phyloP scores from a whole-genome alignment of 495 filamentous ascomycete species.

The Xylaria curta region DNA sequence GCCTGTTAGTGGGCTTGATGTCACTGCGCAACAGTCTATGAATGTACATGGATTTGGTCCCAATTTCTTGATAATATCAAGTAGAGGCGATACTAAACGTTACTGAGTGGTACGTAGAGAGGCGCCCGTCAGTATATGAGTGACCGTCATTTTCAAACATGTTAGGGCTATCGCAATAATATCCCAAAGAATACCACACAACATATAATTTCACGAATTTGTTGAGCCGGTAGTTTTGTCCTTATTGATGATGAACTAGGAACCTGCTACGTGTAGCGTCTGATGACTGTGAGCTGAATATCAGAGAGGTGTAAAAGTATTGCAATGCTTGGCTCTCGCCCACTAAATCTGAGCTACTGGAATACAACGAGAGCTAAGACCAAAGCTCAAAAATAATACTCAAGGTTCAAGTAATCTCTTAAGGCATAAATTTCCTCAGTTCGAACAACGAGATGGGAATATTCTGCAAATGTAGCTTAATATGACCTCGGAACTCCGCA shows the following conservation, averaged over 20 bases:
- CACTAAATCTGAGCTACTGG: too few species aligned
- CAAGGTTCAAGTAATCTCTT: too few species aligned
- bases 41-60: background rate
- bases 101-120: background rate
- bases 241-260: background rate
- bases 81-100: background rate
- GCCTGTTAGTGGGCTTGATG: background rate
- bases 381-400: too few species aligned
- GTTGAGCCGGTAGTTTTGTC: background rate
- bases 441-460: too few species aligned
- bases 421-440: too few species aligned
- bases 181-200: background rate
- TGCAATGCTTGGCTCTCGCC: too few species aligned
- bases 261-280: background rate
- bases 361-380: too few species aligned
- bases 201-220: background rate
- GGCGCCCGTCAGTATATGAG: background rate
- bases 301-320: too few species aligned
- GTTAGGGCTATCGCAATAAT: background rate
- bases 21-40: background rate
- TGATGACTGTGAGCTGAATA: background rate
- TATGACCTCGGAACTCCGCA: too few species aligned
- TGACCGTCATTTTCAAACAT: background rate
- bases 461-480: too few species aligned
- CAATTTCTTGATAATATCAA: background rate